A percentile compares a stretch with the other conserved stretches of the same genome.
These are phyloP conservation scores for Leishmania martiniquensis DNA, from an alignment of 208 protist genomes.

Conservation along the genomic window DNA sequence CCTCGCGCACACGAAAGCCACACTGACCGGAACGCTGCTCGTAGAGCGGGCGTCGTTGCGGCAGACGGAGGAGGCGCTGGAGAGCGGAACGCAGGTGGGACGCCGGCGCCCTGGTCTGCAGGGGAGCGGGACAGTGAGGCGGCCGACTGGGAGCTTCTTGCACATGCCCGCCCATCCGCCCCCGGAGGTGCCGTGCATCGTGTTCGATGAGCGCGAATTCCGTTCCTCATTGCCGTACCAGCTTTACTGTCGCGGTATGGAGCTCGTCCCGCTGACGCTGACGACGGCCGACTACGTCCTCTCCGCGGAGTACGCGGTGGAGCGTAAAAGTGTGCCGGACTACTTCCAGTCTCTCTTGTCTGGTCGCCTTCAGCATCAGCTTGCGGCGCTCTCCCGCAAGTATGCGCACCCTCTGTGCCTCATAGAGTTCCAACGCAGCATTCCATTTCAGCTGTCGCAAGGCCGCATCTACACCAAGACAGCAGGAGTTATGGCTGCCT, in stretches of 20 bases:
- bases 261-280: conserved; percentile 82
- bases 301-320: conserved; percentile 71
- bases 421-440: conserved; percentile 73
- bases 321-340: conserved; percentile 85
- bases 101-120: conserved; percentile 4
- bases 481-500: conserved; percentile 56
- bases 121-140: conserved; percentile 7
- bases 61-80: conserved; percentile 56
- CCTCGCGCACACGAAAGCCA: conserved; percentile 76
- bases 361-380: conserved; percentile 73
- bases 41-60: conserved; percentile 50
- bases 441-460: conserved; percentile 62
- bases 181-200: conserved; percentile 40
- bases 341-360: conserved; percentile 76
- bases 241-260: conserved; percentile 68
- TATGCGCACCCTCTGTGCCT: conserved; percentile 73
- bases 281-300: conserved; percentile 87
- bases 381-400: conserved; percentile 58
- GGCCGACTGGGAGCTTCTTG: neutral
- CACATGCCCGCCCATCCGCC: neutral
- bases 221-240: conserved; percentile 77
- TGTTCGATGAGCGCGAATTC: conserved; percentile 91
- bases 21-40: conserved; percentile 70
- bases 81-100: conserved; percentile 38
- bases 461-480: conserved; percentile 57